phyloP scores from a whole-genome alignment of 495 filamentous ascomycete species.

The Aspergillus panamensis region DNA sequence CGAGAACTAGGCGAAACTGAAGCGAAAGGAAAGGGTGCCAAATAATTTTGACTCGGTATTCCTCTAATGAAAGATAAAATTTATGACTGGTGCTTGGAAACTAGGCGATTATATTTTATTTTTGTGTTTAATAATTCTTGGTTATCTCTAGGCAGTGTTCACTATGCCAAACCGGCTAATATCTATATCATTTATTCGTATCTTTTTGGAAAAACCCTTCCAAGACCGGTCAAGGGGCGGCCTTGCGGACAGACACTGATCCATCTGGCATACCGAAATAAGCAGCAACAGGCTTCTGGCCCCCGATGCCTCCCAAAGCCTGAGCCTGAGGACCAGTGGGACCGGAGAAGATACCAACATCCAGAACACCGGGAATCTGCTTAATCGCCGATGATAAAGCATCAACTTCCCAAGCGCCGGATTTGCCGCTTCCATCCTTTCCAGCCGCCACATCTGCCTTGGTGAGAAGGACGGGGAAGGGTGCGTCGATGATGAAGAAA shows the following conservation, averaged over 20 bases:
- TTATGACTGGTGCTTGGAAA: conserved; percentile 16
- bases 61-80: conserved; percentile 13
- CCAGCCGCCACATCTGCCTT: conserved; percentile 52
- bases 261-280: conserved; percentile 94
- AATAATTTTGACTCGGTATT: conserved; percentile 31
- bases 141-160: conserved; percentile 7
- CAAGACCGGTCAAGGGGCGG: conserved; percentile 23
- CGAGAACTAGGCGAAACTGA: conserved; percentile 82
- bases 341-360: conserved; percentile 87
- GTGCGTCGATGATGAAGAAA: conserved; percentile 90
- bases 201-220: conserved; percentile 3
- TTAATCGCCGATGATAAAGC: conserved; percentile 69
- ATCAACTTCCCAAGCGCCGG: conserved; percentile 74
- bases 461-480: conserved; percentile 69
- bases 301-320: conserved; percentile 57
- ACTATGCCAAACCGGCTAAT: conserved; percentile 12
- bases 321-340: conserved; percentile 66
- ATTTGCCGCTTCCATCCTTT: conserved; percentile 46
- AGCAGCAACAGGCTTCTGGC: conserved; percentile 86
- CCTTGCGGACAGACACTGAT: conserved; percentile 52
- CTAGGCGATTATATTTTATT: conserved; percentile 3
- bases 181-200: conserved; percentile 22
- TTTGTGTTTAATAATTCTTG: background rate
- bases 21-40: conserved; percentile 79
- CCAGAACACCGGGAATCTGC: conserved; percentile 78